Evolutionary conservation across 805 yeast genomes (phyloP), one percentile per base, ranked within the genome.

Genomic region (Ogataea haglerorum): DNA sequence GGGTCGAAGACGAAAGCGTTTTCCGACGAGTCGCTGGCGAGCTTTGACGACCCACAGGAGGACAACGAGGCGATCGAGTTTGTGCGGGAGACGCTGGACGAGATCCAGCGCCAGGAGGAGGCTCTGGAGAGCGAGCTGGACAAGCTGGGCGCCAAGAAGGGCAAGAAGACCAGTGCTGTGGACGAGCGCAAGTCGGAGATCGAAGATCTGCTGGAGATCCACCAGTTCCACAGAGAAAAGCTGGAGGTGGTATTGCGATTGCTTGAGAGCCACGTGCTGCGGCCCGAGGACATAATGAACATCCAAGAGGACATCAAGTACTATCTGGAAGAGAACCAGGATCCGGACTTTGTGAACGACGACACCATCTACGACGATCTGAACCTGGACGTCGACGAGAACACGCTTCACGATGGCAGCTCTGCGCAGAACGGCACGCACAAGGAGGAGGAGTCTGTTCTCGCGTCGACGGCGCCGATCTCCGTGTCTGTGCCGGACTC

Each of bases 301-400:
- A 76, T 89, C 45, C 82, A 83, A 59, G 99, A 93, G 34, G 98
- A 93, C 63, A 82, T 93, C 63, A 84, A 78, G 49, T 91, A 93
- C 64, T 91, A 88, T 61, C 88, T 93, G 27, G 98, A 93, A 52
- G 86, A 86, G 54, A 93, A 93, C 59, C 93, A 85, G 64, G 95
- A 86, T 42, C 93, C 82, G 6, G 98, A 93, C 58, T 93, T 90
- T 60, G 83, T 91, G 31, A 95, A 89, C 56, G 96, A 93, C 61
- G 97, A 91, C 51, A 89, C 89, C 14, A 79, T 93, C 48, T 93
- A 91, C 64, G 98, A 93, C 52, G 90, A 82, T 42, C 73, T 93
- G 56, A 85, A 82, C 40, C 73, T 90, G 35, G 80, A 73, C 19
- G 56, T 59, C 29, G 81, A 79, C 19, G 64, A 60, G 32, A 50